Conservation (phyloP, 345 rosid genomes). For the Aquilaria yunnanensis region DNA sequence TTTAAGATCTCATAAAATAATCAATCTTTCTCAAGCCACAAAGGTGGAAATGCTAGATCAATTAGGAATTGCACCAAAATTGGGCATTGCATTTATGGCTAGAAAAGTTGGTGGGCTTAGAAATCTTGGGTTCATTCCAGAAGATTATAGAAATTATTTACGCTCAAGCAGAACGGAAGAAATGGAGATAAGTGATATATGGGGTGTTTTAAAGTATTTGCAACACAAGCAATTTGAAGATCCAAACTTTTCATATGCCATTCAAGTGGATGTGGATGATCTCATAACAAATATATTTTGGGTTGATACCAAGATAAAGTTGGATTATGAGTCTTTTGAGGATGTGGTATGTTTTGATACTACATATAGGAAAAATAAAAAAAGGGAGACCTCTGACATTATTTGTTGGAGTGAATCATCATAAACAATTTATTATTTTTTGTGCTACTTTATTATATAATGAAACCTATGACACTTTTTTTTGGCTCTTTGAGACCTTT, state of each 20-base stretch:
- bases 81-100: background rate
- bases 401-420: slow-evolving; percentile 35
- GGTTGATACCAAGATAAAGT: slow-evolving; percentile 25
- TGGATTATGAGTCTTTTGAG: slow-evolving; percentile 29
- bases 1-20: background rate
- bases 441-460: slow-evolving; percentile 29
- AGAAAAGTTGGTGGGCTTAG: background rate
- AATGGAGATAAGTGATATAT: background rate
- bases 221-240: background rate
- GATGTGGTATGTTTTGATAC: slow-evolving; percentile 32
- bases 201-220: background rate
- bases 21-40: background rate
- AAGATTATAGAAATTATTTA: background rate
- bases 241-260: slow-evolving; percentile 22
- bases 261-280: slow-evolving; percentile 30
- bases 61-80: background rate
- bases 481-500: slow-evolving; percentile 32
- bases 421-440: slow-evolving; percentile 29
- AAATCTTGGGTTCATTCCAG: background rate
- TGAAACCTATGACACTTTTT: slow-evolving; percentile 26
- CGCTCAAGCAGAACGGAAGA: background rate
- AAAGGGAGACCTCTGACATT: slow-evolving; percentile 20
- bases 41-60: background rate
- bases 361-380: slow-evolving; percentile 16
- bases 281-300: slow-evolving; percentile 28